phyloP scores from a whole-genome alignment of 495 filamentous ascomycete genomes.

The Cladorrhinum samala region DNA sequence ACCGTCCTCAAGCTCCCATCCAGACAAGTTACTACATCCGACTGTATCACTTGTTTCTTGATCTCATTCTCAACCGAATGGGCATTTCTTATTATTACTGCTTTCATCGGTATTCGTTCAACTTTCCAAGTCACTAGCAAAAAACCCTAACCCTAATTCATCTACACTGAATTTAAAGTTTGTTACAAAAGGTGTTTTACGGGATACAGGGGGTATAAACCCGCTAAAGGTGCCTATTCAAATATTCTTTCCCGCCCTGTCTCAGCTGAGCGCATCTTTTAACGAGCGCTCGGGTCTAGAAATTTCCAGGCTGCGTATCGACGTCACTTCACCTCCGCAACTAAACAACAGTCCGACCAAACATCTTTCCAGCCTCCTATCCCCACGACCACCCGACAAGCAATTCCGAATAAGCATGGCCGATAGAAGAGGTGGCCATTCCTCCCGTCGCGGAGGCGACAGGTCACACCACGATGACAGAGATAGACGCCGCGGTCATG shows the following conservation, averaged over 20 bases:
- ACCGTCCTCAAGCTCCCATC: too few species aligned
- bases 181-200: neutral
- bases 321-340: neutral
- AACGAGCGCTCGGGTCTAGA: conserved; percentile 7
- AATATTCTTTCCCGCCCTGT: conserved; percentile 2
- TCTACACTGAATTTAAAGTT: too few species aligned
- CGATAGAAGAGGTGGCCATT: conserved; percentile 19
- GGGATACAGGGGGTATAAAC: neutral
- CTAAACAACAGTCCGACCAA: neutral
- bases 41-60: too few species aligned
- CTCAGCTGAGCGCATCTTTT: conserved; percentile 15
- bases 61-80: too few species aligned
- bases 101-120: too few species aligned
- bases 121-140: too few species aligned
- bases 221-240: too few species aligned
- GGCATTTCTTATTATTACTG: too few species aligned
- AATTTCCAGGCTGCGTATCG: conserved; percentile 12
- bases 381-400: too few species aligned
- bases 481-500: conserved; percentile 17
- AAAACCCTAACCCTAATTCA: neutral
- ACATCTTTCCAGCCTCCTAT: too few species aligned
- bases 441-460: conserved; percentile 22
- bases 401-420: conserved; percentile 21
- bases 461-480: conserved; percentile 18
- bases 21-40: too few species aligned